Evolutionary conservation across 176 grass and related monocot genomes (phyloP).

Genomic region (Leersia perrieri): DNA sequence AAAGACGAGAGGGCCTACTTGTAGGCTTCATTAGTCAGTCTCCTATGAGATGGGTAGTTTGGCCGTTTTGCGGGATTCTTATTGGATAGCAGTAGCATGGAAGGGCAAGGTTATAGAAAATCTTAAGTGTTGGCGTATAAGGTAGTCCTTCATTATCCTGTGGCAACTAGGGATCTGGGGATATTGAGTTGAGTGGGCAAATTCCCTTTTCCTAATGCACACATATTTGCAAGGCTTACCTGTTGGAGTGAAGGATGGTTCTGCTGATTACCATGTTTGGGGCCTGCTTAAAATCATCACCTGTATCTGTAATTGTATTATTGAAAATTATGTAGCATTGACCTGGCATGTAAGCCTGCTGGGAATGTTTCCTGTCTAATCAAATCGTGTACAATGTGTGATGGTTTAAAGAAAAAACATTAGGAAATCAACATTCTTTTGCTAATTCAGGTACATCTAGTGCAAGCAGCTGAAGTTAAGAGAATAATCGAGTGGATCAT

Average conservation of each 20-base stretch:
- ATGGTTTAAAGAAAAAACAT: background rate
- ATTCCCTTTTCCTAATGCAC: no score
- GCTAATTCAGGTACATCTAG: constrained; percentile 84
- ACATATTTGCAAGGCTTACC: no score
- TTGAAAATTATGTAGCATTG: background rate
- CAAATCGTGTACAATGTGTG: background rate
- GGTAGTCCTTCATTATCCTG: no score
- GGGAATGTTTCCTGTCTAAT: background rate
- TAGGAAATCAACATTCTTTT: constrained; percentile 31
- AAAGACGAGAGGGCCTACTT: no score
- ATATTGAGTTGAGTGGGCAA: no score
- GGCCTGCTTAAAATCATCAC: background rate
- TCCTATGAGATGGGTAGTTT: no score
- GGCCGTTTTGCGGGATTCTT: no score
- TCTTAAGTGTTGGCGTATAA: no score
- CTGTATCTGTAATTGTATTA: background rate
- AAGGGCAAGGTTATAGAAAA: no score
- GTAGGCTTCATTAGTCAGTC: no score
- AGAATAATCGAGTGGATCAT: constrained; percentile 86
- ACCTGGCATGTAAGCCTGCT: background rate
- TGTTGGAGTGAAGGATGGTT: background rate
- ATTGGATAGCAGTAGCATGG: no score
- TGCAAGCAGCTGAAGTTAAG: constrained; percentile 94
- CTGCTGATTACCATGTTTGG: background rate
- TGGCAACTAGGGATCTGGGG: no score